phyloP scores from a whole-genome alignment of 129 eudicot genomes.

The Cynara cardunculus region DNA sequence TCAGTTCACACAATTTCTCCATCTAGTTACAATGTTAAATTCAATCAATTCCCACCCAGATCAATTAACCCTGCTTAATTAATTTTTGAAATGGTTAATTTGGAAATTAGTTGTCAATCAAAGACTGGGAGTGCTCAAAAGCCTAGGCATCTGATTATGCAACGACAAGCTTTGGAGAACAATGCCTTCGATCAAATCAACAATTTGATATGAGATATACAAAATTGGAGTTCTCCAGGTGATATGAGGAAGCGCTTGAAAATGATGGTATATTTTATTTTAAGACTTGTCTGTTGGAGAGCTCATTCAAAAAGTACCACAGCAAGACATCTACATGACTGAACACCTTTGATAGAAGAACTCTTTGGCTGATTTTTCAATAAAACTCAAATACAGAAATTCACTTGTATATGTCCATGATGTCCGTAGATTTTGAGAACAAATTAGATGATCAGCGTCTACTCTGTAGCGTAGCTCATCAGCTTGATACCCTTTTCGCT shows the following conservation, averaged over 20 bases:
- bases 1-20: not conserved
- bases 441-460: not conserved
- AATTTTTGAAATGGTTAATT: not conserved
- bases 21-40: conserved; percentile 11
- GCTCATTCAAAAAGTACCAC: not conserved
- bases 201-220: not conserved
- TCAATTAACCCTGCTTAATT: not conserved
- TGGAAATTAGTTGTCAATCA: conserved; percentile 4
- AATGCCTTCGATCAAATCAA: conserved; percentile 15
- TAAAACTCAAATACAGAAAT: not conserved
- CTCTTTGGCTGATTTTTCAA: conserved; percentile 1
- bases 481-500: not conserved
- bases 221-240: conserved; percentile 9
- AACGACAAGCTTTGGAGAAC: not conserved
- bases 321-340: not conserved
- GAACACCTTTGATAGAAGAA: not conserved
- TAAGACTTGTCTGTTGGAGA: not conserved
- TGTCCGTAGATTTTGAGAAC: not conserved
- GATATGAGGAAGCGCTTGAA: conserved; percentile 4
- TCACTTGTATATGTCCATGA: not conserved
- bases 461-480: not conserved
- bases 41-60: not conserved
- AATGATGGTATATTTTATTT: not conserved
- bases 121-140: conserved; percentile 1
- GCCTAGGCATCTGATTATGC: not conserved